Evolutionary conservation across 495 filamentous ascomycete genomes (phyloP), one percentile per base, ranked within the genome.

Genomic region (Aspergillus mulundensis): DNA sequence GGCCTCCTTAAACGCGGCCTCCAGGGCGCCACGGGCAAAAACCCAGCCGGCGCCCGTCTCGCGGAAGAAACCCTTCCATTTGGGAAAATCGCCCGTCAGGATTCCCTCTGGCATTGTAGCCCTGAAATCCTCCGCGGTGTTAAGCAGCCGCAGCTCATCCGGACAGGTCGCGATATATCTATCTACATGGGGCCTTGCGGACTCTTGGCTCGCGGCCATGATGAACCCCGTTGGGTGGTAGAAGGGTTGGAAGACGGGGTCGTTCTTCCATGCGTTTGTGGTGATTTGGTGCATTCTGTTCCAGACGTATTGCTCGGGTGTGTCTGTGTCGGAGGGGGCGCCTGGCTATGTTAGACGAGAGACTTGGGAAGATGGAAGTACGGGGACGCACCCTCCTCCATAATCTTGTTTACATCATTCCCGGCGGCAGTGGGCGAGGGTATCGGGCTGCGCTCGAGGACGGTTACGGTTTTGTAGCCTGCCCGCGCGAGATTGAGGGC

Each of bases 371-470:
- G n/a, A 14, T 54, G 8, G 15, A 30, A 54, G 19, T 30, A 38
- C 11, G 5, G 19, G 15, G 12, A 12, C 41, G 25, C 60, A 77
- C 79, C 67, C 70, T 76, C 72, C n/a, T 83, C 79, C 64, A 81
- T 75, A 50, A 82, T 82, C 52, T 82, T 82, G 47, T 83, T 83
- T 16, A 83, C 60, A 52, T 82, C 80, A 55, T 81, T 83, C 3
- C 79, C 79, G 3, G 79, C 77, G 16, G 77, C 66, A 53, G 79
- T 80, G n/a, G 72, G 65, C 3, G 78, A 81, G 2, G 80, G 80
- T 7, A 81, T 59, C 0, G 60, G 52, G 49, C 75, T 61, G 6
- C 67, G 64, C 59, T 83, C 80, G 1, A 82, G 62, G 14, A 82
- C 78, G 0, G 64, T 76, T 50, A 82, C 69, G 57, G 75, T 66